Base-by-base conservation (phyloP, 2,329 filamentous ascomycete species). In the Colletotrichum tropicicola region DNA sequence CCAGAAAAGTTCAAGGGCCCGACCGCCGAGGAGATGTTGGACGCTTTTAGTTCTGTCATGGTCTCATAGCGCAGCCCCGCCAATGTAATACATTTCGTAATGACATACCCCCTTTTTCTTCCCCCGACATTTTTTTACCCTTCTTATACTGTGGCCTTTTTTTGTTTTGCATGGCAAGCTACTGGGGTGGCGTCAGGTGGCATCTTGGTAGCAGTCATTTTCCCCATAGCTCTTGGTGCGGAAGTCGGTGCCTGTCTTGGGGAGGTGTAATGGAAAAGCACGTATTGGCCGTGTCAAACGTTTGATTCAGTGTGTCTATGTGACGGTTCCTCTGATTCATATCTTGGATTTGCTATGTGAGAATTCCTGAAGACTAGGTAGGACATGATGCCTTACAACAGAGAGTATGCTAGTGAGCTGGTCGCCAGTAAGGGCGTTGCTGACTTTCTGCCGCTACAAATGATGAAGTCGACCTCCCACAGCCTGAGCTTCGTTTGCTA, bases 31-130 rank as follows among this genome's bases (percentile, higher is more conserved):
- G 84, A 88, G 51, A 88, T 88, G 59, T 82, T 83, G 15, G 83
- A 88, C 61, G 77, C 81, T 27, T 88, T 89, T 73, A 79, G 82
- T 66, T 87, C 83, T 70, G 78, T 88, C 53, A 83, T 88, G 83
- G 86, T 88, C 41, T 55, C 62, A 52, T 65, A 65, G 62, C 62
- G 49, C 35, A 6, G 21, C n/a, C n/a, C 19, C 25, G 12, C 15
- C 25, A 39, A 54, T 51, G 35, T 52, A 56, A 56, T 56, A 62
- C 27, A 56, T 8, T 49, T 51, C 44, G 28, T 56, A 62, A 65
- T 62, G 49, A 45, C 49, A 65, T 65, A 65, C 62, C 62, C 62
- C 21, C 23, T 49, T 44, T 25, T 25, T 32, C 37, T 45, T 32
- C 23, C 13, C 43, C 12, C 12, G 10, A 17, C 32, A 19, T 15